These are phyloP conservation scores for Pyrus bretschneideri DNA, from an alignment of 306 rosid genomes.

Conservation along the genomic window DNA sequence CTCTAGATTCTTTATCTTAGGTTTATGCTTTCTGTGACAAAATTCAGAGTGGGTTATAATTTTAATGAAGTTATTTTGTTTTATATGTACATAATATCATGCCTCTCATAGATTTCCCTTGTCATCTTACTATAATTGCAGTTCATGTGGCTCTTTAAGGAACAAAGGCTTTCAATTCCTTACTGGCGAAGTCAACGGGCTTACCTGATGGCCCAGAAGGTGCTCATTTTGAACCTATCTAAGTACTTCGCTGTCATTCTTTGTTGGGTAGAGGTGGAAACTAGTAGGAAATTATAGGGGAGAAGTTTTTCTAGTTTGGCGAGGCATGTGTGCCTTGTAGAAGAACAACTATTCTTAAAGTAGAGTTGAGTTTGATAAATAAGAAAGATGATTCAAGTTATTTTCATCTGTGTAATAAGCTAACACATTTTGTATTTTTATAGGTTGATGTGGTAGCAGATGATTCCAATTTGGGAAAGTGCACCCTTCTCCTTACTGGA, in stretches of 20 bases:
- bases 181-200: conserved; percentile 85
- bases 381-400: neutral
- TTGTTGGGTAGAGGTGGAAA: neutral
- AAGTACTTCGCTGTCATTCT: neutral
- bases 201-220: conserved; percentile 77
- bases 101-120: neutral
- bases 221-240: conserved; percentile 23
- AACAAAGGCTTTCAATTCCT: conserved; percentile 76
- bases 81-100: neutral
- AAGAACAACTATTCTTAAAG: neutral
- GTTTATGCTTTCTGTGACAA: neutral
- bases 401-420: neutral
- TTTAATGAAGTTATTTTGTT: conserved; percentile 4
- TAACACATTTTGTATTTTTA: neutral
- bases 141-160: conserved; percentile 93
- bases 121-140: conserved; percentile 29
- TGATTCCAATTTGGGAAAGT: conserved; percentile 38
- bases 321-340: neutral
- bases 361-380: neutral
- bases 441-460: conserved; percentile 57
- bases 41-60: neutral
- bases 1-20: neutral
- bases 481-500: conserved; percentile 75
- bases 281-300: neutral
- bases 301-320: neutral